Base-by-base conservation (phyloP, 352 stramenopile species). In the Elongisporangium senticosum region DNA sequence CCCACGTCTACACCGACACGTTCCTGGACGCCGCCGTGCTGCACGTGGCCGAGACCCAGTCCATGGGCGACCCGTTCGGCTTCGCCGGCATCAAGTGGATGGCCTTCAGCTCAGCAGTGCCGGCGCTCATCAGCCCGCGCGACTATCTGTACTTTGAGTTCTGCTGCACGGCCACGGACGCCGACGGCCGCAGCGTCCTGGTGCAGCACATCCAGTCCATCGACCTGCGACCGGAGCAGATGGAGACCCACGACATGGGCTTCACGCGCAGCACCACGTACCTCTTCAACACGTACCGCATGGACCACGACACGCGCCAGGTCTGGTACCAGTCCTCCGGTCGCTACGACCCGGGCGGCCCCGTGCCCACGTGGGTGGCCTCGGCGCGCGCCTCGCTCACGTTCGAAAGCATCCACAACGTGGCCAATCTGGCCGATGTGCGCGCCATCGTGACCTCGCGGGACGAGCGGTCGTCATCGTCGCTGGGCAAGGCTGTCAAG, bases 31-130 rank as follows among this genome's bases (percentile, higher is more conserved):
- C 79, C 1, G 83, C 72, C 2, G 71, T 91, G 53, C 71, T 91
- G n/a, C 60, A 79, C n/a, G 61, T 78, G 3, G 70, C 83, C 8
- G 79, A 89, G 56, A 70, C 74, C 7, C 75, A 86, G 65, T 83
- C 67, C 6, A 69, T 80, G 1, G 71, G 77, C 59, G 82, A 91
- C 47, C 62, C 69, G 40, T 91, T 91, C 60, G 66, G 68, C 43
- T 89, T 89, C 55, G 89, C 87, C 56, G 82, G 82, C n/a, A 66
- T 91, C 49, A 91, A 91, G 60, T 91, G 82, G 82, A 69, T 84
- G 49, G 77, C 79, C 19, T 81, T 75, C 28, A 71, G 62, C 71
- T 1, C 73, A 67, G n/a, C 68, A 74, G 0, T 65, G 51, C 37
- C 68, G 77, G 40, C 57, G 62, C 3, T 89, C 62, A 72, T 82